A percentile compares a stretch with the other conserved stretches of the same genome.
phyloP scores from a whole-genome alignment of 495 filamentous ascomycete species.

The Podospora tetraspora region DNA sequence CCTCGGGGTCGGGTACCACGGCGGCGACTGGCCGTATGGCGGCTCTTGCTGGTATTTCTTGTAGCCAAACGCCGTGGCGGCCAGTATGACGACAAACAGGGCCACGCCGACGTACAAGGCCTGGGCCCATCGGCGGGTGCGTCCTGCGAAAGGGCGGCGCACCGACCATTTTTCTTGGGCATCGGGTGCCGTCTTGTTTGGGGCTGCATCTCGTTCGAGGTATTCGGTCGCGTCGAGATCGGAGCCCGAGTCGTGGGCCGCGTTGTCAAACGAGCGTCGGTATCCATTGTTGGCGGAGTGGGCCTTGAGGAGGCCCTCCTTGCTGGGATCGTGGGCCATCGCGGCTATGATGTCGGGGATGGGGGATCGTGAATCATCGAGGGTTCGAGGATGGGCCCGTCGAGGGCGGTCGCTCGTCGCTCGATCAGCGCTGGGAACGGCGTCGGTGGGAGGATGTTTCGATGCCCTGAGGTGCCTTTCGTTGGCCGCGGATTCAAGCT shows the following conservation, averaged over 20 bases:
- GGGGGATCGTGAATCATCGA: neutral
- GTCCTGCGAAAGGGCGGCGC: constrained; percentile 24
- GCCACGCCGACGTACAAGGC: constrained; percentile 22
- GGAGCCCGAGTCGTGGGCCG: constrained; percentile 32
- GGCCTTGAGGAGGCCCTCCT: constrained; percentile 19
- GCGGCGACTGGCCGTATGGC: constrained; percentile 53
- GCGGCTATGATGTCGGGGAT: neutral
- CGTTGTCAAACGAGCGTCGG: constrained; percentile 26
- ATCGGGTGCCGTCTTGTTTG: constrained; percentile 12
- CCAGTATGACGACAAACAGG: constrained; percentile 32
- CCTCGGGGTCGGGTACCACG: constrained; percentile 78
- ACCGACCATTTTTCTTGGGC: constrained; percentile 15
- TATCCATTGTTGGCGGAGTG: constrained; percentile 17
- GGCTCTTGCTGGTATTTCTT: constrained; percentile 41
- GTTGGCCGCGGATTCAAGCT: neutral
- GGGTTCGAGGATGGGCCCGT: neutral
- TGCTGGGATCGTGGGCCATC: constrained; percentile 15
- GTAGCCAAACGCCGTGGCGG: constrained; percentile 38
- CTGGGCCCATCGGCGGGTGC: constrained; percentile 35
- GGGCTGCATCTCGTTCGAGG: constrained; percentile 27
- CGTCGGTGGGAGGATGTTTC: neutral
- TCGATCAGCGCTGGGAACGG: neutral
- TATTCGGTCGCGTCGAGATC: constrained; percentile 42
- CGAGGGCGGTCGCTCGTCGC: neutral
- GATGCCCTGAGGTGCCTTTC: neutral